Evolutionary conservation across 169 alveolate genomes (phyloP), one percentile per base, ranked within the genome.

Genomic region (Eimeria praecox): DNA sequence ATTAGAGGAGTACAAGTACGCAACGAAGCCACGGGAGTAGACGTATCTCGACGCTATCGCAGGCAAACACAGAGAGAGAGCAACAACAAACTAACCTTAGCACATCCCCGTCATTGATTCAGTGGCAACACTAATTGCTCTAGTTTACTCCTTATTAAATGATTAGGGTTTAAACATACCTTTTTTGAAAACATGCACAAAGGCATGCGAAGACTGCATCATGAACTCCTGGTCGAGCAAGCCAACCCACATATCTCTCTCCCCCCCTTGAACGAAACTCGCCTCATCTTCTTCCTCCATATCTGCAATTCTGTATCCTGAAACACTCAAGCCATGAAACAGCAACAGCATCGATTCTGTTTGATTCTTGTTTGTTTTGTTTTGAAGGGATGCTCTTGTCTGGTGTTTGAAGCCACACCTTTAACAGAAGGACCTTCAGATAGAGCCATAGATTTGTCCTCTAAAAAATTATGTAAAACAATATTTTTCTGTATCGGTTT

Each of bases 11-110:
- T 33, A 80, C 66, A 92, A 56, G 3, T 6, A 27, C 18, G 73
- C 40, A n/a, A 92, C 69, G 73, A 92, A 92, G 9, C 92, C 85
- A 24, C 89, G 77, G 27, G 95, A 77, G 33, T 92, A 92, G 24
- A 92, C 42, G 62, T 92, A 92, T 54, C 85, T 42, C 30, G 95
- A 83, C 49, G 73, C 94, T 94, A 80, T 18, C 9, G 12, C 44
- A 22, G 54, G n/a, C n/a, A 54, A 66, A 77, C 59, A 30, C 33
- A 14, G 49, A 22, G 44, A 18, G 33, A 30, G 49, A 24, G 33
- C 22, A 35, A 46, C 8, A 24, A 62, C 40, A 80, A 64, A 56
- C 66, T n/a, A 71, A 71, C 5, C 40, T 6, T 10, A 4, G n/a
- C 20, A 33, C 83, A 35, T n/a, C 6, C 22, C 42, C 40, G 83